phyloP scores from a whole-genome alignment of 2,329 filamentous ascomycete genomes.

The Fusarium avenaceum region DNA sequence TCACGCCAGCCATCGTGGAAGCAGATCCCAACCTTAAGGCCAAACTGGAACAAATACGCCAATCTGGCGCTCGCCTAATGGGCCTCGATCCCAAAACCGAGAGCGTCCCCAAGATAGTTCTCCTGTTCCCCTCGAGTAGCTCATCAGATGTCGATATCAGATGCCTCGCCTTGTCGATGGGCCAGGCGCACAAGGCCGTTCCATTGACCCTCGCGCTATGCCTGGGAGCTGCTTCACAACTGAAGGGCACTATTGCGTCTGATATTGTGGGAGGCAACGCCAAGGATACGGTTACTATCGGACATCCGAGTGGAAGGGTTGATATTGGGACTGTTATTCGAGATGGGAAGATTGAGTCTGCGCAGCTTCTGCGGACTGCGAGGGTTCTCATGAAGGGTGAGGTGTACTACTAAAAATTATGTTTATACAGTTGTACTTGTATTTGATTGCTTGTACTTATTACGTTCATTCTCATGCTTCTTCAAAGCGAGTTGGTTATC shows the following conservation, averaged over 20 bases:
- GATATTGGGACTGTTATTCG: constrained; percentile 60
- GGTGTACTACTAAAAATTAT: constrained; percentile 57
- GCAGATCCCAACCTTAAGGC: constrained; percentile 58
- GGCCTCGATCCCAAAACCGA: constrained; percentile 63
- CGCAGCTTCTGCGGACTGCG: constrained; percentile 62
- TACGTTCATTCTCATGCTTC: not conserved
- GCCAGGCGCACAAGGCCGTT: constrained; percentile 68
- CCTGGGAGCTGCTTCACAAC: constrained; percentile 63
- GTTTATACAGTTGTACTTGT: not conserved
- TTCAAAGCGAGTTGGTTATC: too few species aligned
- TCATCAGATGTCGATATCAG: constrained; percentile 55
- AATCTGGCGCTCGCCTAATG: constrained; percentile 71
- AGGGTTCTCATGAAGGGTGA: constrained; percentile 64
- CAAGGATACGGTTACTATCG: constrained; percentile 56
- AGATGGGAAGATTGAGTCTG: constrained; percentile 58
- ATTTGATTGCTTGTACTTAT: not conserved
- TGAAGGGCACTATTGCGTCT: constrained; percentile 60
- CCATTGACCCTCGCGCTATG: constrained; percentile 68
- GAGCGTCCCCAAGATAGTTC: constrained; percentile 73
- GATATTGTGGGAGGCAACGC: constrained; percentile 46
- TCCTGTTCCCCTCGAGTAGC: constrained; percentile 57
- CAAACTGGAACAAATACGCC: constrained; percentile 69
- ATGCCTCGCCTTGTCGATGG: constrained; percentile 66
- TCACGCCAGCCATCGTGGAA: constrained; percentile 68
- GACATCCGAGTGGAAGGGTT: constrained; percentile 62